phyloP scores from a whole-genome alignment of 164 flowering plant species.

The Macadamia integrifolia region DNA sequence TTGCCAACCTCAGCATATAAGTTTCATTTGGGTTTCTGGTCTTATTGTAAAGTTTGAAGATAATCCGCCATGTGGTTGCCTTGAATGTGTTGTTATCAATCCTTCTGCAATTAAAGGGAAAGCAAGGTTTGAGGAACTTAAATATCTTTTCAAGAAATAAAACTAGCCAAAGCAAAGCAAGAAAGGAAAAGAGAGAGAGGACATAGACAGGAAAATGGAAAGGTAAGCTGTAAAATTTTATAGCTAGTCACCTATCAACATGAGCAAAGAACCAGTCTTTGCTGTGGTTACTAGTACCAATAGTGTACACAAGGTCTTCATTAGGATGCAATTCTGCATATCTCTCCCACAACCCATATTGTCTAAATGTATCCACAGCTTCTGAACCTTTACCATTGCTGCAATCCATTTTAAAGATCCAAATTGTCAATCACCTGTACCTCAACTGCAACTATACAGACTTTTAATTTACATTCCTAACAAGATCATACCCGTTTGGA shows the following conservation, averaged over 20 bases:
- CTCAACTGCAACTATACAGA: too few relatives aligned
- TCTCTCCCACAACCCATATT: slow-evolving; percentile 87
- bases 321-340: slow-evolving; percentile 63
- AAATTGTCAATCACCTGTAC: not conserved
- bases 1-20: slow-evolving; percentile 21
- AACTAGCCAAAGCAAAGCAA: too few relatives aligned
- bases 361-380: slow-evolving; percentile 34
- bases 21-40: slow-evolving; percentile 13
- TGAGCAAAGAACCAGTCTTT: slow-evolving; percentile 75
- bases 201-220: too few relatives aligned
- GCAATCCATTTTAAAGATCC: not conserved
- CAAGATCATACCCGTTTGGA: slow-evolving; percentile 43
- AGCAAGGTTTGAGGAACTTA: too few relatives aligned
- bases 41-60: slow-evolving; percentile 19
- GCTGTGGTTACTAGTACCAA: slow-evolving; percentile 49
- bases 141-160: too few relatives aligned
- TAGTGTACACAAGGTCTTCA: slow-evolving; percentile 47
- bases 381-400: slow-evolving; percentile 19
- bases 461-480: too few relatives aligned
- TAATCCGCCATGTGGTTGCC: slow-evolving; percentile 54
- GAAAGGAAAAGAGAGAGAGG: too few relatives aligned
- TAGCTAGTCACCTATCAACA: too few relatives aligned
- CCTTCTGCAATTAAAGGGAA: slow-evolving; percentile 29
- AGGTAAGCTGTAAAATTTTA: too few relatives aligned
- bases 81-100: slow-evolving; percentile 26